These are phyloP conservation scores for Malassezia obtusa DNA, from an alignment of 1,284 basidiomycete species.

Conservation along the genomic window DNA sequence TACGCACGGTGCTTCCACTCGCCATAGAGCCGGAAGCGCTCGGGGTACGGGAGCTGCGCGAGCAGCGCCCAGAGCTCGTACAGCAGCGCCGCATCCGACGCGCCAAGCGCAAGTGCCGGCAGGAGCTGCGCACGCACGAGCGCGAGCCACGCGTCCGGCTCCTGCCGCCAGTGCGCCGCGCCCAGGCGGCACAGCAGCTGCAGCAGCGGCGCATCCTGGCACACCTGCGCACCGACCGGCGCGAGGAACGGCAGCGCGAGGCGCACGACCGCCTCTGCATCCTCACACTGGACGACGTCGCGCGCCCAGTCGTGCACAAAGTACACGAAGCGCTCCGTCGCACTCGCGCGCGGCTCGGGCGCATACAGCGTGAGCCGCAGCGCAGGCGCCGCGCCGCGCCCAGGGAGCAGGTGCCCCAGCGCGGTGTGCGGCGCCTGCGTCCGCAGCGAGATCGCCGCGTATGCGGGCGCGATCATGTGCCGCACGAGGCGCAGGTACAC, in stretches of 20 bases:
- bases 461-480: constrained; percentile 36
- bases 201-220: constrained; percentile 23
- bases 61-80: constrained; percentile 55
- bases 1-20: constrained; percentile 76
- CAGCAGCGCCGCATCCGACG: constrained; percentile 59
- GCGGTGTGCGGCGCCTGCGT: not conserved
- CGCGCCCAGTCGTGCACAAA: constrained; percentile 36
- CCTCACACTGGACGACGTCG: constrained; percentile 21
- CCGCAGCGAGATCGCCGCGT: constrained; percentile 8
- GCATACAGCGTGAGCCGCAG: constrained; percentile 27
- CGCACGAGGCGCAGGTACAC: constrained; percentile 50
- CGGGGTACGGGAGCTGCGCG: constrained; percentile 63
- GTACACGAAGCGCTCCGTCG: constrained; percentile 26
- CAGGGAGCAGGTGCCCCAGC: not conserved
- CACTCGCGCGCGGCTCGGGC: constrained; percentile 32
- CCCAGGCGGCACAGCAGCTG: constrained; percentile 36
- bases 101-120: constrained; percentile 74
- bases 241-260: constrained; percentile 37
- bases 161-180: constrained; percentile 16
- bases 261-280: constrained; percentile 21
- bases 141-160: constrained; percentile 60
- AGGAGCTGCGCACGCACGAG: constrained; percentile 71
- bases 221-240: constrained; percentile 31
- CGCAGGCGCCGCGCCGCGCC: constrained; percentile 1
- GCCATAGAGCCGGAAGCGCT: constrained; percentile 81